phyloP scores from a whole-genome alignment of 805 yeast species.

The Ogataea ganodermae region DNA sequence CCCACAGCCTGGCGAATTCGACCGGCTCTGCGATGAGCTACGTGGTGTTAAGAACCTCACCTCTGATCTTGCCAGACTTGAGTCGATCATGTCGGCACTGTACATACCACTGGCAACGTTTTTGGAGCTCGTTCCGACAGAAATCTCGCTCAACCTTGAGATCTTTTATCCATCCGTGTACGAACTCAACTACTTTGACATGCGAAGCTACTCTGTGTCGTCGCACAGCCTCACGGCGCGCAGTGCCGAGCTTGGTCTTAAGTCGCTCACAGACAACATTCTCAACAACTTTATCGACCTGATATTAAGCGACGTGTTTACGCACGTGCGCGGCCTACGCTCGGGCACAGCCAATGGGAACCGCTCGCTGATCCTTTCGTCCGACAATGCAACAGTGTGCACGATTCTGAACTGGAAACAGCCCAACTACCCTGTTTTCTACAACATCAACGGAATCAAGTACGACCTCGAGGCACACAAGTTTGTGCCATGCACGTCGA shows the following conservation, averaged over 20 bases:
- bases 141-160: constrained; percentile 70
- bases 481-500: constrained; percentile 43
- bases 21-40: constrained; percentile 20
- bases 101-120: constrained; percentile 63
- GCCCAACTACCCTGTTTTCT: constrained; percentile 94
- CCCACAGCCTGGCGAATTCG: constrained; percentile 17
- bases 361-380: constrained; percentile 79
- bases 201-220: constrained; percentile 28
- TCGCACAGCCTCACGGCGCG: constrained; percentile 20
- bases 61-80: constrained; percentile 37
- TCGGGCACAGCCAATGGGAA: constrained; percentile 32
- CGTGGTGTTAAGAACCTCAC: constrained; percentile 14
- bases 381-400: constrained; percentile 87
- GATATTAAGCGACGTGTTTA: constrained; percentile 69
- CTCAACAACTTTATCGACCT: constrained; percentile 77
- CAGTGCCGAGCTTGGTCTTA: constrained; percentile 18
- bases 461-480: constrained; percentile 30
- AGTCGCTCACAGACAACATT: constrained; percentile 34
- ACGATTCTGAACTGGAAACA: constrained; percentile 97
- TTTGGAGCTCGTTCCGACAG: constrained; percentile 54
- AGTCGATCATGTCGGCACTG: constrained; percentile 45
- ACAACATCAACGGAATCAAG: constrained; percentile 71
- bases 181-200: constrained; percentile 35
- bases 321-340: constrained; percentile 63
- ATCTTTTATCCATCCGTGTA: constrained; percentile 69